phyloP scores from a whole-genome alignment of 176 grass and related monocot species.

The Alopecurus myosuroides region DNA sequence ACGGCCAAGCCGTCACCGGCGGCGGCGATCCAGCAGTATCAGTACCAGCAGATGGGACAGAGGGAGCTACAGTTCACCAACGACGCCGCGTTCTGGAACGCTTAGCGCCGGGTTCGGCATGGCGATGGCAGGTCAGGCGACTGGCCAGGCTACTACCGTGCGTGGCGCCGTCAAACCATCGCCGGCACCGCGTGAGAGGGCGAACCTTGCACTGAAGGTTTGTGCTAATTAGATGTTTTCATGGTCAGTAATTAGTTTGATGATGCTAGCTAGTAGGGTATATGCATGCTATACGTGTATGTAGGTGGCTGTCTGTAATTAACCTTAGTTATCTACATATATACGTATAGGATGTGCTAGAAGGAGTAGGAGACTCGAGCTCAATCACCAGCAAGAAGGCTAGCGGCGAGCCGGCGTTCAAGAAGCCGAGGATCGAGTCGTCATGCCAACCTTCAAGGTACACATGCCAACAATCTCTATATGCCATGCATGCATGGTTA shows the following conservation, averaged over 20 bases:
- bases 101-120: conserved; percentile 27
- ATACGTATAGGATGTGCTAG: conserved; percentile 17
- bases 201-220: conserved; percentile 27
- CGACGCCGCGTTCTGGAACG: conserved; percentile 57
- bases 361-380: conserved; percentile 38
- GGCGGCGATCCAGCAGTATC: conserved; percentile 31
- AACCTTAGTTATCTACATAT: not conserved
- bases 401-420: conserved; percentile 23
- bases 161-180: not conserved
- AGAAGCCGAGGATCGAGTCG: conserved; percentile 47
- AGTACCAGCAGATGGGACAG: conserved; percentile 41
- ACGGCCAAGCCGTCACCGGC: not conserved
- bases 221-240: not conserved
- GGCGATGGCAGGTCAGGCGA: not conserved
- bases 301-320: not conserved
- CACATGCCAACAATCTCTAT: not conserved
- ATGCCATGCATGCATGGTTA: not conserved
- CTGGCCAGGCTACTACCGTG: not conserved
- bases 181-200: not conserved
- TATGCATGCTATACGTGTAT: not conserved
- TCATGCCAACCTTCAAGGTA: conserved; percentile 82
- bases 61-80: conserved; percentile 58
- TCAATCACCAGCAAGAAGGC: conserved; percentile 38
- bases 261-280: not conserved
- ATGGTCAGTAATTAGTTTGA: not conserved